A percentile compares a stretch with the other conserved stretches of the same genome.
These are phyloP conservation scores for Ustilago bromivora DNA, from an alignment of 1,284 basidiomycete genomes.

Conservation along the genomic window DNA sequence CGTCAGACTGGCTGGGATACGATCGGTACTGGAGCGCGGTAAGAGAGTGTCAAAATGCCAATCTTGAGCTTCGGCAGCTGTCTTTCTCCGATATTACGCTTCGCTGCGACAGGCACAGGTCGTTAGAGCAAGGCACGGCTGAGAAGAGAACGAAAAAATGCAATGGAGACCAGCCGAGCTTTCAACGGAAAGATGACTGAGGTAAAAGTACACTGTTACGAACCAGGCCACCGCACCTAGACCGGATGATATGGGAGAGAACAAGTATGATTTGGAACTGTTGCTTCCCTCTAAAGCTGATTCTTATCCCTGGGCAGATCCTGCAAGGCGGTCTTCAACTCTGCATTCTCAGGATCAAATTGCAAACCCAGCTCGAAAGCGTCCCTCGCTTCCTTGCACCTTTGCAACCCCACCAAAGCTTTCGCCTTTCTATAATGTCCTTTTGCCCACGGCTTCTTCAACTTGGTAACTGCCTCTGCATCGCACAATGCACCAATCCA, in stretches of 20 bases:
- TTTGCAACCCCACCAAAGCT: slow-evolving; percentile 82
- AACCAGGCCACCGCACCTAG: too few relatives aligned
- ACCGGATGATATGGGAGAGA: too few relatives aligned
- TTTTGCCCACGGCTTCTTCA: slow-evolving; percentile 91
- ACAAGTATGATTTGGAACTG: too few relatives aligned
- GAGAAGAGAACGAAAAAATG: neutral
- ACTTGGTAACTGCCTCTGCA: slow-evolving; percentile 86
- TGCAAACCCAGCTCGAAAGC: slow-evolving; percentile 85
- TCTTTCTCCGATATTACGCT: too few relatives aligned
- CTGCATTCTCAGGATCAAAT: slow-evolving; percentile 83
- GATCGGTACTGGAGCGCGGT: too few relatives aligned
- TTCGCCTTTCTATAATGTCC: slow-evolving; percentile 93
- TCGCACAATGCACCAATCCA: slow-evolving; percentile 86
- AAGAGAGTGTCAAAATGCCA: too few relatives aligned
- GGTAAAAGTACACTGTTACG: slow-evolving; percentile 6
- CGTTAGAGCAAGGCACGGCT: neutral
- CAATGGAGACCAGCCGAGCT: neutral
- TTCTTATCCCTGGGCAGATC: slow-evolving; percentile 41
- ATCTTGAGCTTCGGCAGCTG: too few relatives aligned
- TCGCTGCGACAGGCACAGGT: too few relatives aligned
- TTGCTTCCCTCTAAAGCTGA: slow-evolving; percentile 17
- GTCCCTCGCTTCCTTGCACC: slow-evolving; percentile 82
- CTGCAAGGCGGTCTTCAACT: slow-evolving; percentile 29
- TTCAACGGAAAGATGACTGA: neutral
- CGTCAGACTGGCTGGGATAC: too few relatives aligned